phyloP scores from a whole-genome alignment of 768 basidiomycete species.

The Hypholoma fasciculare region DNA sequence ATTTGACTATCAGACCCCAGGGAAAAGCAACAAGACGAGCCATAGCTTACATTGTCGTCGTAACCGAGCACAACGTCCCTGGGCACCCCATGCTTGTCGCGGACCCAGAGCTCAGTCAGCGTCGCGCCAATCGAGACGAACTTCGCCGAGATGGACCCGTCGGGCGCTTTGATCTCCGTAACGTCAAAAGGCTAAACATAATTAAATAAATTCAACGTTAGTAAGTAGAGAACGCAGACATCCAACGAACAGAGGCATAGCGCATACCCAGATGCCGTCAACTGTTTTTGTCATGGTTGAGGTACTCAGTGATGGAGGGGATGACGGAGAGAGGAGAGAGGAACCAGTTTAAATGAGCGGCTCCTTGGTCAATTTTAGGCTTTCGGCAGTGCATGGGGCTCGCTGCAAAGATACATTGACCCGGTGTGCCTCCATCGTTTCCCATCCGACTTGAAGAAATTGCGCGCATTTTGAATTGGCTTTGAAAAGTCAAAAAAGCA shows the following conservation, averaged over 20 bases:
- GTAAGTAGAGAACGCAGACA: neutral
- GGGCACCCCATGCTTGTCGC: slow-evolving; percentile 46
- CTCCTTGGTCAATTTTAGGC: no score
- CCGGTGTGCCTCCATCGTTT: no score
- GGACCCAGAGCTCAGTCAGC: slow-evolving; percentile 55
- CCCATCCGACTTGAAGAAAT: no score
- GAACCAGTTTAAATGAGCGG: neutral
- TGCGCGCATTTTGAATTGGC: no score
- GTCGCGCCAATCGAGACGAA: slow-evolving; percentile 60
- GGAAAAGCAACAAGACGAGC: neutral
- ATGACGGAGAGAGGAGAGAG: neutral
- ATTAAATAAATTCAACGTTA: neutral
- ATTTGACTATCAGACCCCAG: neutral
- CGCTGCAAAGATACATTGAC: no score
- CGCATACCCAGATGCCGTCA: neutral
- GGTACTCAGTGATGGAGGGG: neutral
- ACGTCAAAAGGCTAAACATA: slow-evolving; percentile 44
- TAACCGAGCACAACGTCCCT: slow-evolving; percentile 60
- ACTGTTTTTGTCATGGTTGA: neutral
- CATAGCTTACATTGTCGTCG: slow-evolving; percentile 46
- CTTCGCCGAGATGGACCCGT: slow-evolving; percentile 57
- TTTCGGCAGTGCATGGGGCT: no score
- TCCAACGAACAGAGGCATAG: neutral
- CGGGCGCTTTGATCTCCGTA: slow-evolving; percentile 47
- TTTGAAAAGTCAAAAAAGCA: no score